Base-by-base conservation (phyloP, 225 moss, liverwort and hornwort species). In the Lunularia cruciata region DNA sequence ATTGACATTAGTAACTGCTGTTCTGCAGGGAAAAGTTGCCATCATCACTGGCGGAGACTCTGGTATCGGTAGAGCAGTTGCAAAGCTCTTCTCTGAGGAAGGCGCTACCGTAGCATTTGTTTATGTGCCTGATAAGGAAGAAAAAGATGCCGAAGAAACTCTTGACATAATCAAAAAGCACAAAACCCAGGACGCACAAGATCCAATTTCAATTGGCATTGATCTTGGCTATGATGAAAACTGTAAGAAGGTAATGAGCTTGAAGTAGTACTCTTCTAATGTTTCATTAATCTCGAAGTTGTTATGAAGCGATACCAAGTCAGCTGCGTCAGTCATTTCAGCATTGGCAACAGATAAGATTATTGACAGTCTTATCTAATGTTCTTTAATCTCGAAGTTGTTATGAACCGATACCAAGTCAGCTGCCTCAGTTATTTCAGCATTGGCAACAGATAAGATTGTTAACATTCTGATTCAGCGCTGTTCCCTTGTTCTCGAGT, bases 101-200 rank as follows among this genome's bases (percentile, higher is more conserved):
- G 91, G 94, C 32, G 94, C 91, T 4, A 91, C 94, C 25, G 91
- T 91, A 60, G 91, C 87, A 12, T 87, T 94, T 49, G 89, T 87
- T 2, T 91, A 75, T 49, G 69, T 94, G 37, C 80, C 87, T 43
- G 81, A 83, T 8, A 2, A 16, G 8, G 94, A 94, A 73, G 82
- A 91, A 9, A 78, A 84, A 69, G 89, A 91, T 26, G 89, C 91
- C 0, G 78, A 79, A 0, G 94, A 94, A 0, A 83, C 89, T 0
- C 35, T 94, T 23, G 84, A 87, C 7, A 70, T 94, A 25, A 68
- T 94, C 2, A 86, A 74, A 63, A 80, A 91, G 34, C 22, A 58
- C 0, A 80, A 94, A 58, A 46, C 61, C 20, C 18, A 79, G 0
- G 36, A 33, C 9, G 94, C 87, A 0, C 18, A 88, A 56, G 82